Conservation (phyloP, 306 rosid species). For the Urtica urens region DNA sequence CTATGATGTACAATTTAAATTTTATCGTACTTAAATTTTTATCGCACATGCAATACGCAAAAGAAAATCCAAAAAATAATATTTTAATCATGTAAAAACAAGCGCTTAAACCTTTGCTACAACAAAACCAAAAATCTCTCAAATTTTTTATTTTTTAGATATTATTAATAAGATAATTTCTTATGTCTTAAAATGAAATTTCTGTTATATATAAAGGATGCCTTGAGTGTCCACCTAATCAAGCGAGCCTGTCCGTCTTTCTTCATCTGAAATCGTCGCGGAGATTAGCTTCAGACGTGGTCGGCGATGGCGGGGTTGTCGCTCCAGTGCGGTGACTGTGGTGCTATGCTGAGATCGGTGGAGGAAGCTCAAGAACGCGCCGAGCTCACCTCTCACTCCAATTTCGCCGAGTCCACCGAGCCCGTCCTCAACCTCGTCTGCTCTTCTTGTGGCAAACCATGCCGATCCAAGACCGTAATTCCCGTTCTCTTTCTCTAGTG, state of each 20-base stretch:
- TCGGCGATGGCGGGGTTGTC: conserved; percentile 78
- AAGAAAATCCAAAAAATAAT: no score
- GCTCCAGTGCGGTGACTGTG: conserved; percentile 92
- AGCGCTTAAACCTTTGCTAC: background rate
- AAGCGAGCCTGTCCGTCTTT: background rate
- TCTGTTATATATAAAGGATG: no score
- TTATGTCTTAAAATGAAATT: no score
- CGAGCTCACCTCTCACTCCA: conserved; percentile 85
- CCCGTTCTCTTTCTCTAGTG: background rate
- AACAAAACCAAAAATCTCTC: background rate
- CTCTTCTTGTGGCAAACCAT: conserved; percentile 71
- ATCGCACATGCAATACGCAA: no score
- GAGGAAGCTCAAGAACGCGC: conserved; percentile 93
- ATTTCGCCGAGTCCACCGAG: conserved; percentile 92
- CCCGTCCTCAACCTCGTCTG: conserved; percentile 89
- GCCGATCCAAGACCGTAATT: conserved; percentile 93
- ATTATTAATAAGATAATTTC: no score
- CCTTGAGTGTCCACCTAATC: background rate
- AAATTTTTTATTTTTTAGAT: no score
- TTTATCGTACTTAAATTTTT: no score
- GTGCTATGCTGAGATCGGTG: conserved; percentile 62
- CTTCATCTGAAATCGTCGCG: background rate
- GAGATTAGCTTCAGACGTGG: background rate
- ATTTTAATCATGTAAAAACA: background rate
- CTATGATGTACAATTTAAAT: no score